phyloP scores from a whole-genome alignment of 1,139 yeast genomes.

The Candida pseudocylindracea region DNA sequence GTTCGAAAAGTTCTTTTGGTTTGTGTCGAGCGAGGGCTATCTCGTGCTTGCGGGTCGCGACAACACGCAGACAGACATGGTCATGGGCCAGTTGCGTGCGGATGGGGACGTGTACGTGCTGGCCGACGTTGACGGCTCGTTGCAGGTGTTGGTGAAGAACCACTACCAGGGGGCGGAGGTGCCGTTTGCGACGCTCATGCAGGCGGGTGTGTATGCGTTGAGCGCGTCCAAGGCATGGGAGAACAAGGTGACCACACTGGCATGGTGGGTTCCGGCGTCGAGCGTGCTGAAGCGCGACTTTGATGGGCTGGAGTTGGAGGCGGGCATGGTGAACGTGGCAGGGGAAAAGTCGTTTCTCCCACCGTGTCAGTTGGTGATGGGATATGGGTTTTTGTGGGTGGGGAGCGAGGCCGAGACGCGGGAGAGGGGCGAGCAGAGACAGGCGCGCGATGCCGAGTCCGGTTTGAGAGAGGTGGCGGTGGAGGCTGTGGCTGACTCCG shows the following conservation, averaged over 20 bases:
- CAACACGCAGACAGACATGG: constrained; percentile 59
- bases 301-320: constrained; percentile 38
- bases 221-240: constrained; percentile 87
- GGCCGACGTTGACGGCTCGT: constrained; percentile 55
- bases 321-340: constrained; percentile 38
- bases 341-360: constrained; percentile 46
- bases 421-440: constrained; percentile 13
- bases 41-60: constrained; percentile 78
- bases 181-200: constrained; percentile 74
- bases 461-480: constrained; percentile 6
- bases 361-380: constrained; percentile 75
- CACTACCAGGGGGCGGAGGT: constrained; percentile 35
- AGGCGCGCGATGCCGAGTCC: constrained; percentile 16
- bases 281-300: constrained; percentile 48
- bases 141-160: constrained; percentile 63
- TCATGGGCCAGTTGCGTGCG: constrained; percentile 57
- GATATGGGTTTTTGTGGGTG: constrained; percentile 63
- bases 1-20: constrained; percentile 94
- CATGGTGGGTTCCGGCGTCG: constrained; percentile 59
- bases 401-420: constrained; percentile 33
- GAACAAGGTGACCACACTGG: constrained; percentile 52
- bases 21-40: constrained; percentile 73
- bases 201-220: constrained; percentile 72
- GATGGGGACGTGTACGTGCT: constrained; percentile 53
- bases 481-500: background rate